Evolutionary conservation across 202 grass and related monocot species (phyloP), one percentile per base, ranked within the genome.

Genomic region (Saccharum hybrid): DNA sequence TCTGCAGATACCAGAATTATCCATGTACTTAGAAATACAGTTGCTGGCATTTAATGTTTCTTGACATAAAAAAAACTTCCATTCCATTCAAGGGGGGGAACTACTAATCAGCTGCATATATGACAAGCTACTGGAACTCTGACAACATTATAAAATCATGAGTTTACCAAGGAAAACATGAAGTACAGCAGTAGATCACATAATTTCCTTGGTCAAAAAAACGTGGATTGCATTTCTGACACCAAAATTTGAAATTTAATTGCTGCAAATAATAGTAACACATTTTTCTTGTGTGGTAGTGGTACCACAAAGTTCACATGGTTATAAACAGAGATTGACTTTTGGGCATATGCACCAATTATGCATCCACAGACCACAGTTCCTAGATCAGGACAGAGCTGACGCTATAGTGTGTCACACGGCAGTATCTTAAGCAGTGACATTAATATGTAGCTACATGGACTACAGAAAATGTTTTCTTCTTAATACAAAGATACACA

Each of bases 1-100:
- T 99, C 97, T 99, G 89, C 21, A 68, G 36, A 94, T 43, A 86
- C 66, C 60, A 85, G 40, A 83, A 79, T 72, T 81, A 41, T 68
- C 39, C 54, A 80, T 79, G 63, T 42, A 85, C 4, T 81, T 40
- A 77, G 45, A 60, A 61, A 82, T 16, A 69, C 2, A 33, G 48
- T 7, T 41, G 64, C 48, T 68, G n/a, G n/a, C 14, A 68, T 21
- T 62, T 70, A 75, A 8, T 69, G 15, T 81, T 6, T 60, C 63
- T 61, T 39, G 12, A 33, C 16, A 74, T 30, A 23, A 26, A 26
- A 12, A 59, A 49, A 38, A 60, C 26, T 76, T 70, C 51, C 49
- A 56, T 52, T 18, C 3, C 9, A 68, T 60, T 39, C 7, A 16
- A 12, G 36, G 0, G n/a, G 12, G 26, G 7, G 28, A 39, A 16